Conservation (phyloP, 345 rosid species). For the Iberis pinnata region DNA sequence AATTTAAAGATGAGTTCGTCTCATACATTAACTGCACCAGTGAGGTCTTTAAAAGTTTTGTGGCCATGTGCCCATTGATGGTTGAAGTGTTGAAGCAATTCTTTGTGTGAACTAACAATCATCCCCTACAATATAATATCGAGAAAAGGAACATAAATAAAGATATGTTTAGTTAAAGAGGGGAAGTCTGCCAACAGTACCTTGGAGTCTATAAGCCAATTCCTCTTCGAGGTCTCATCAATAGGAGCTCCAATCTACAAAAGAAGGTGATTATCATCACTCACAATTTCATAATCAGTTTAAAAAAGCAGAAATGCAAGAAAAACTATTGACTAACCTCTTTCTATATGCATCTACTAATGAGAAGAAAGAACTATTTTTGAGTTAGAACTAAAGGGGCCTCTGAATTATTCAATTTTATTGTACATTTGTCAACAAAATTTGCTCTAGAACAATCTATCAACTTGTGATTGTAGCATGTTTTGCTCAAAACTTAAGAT, state of each 20-base stretch:
- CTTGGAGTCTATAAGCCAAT: constrained; percentile 99
- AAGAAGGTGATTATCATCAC: constrained; percentile 15
- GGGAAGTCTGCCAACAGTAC: constrained; percentile 29
- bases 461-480: no score
- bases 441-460: no score
- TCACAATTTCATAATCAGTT: constrained; percentile 33
- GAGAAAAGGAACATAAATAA: not conserved
- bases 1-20: no score
- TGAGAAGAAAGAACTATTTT: no score
- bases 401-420: no score
- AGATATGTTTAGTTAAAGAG: not conserved
- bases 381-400: no score
- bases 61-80: constrained; percentile 94
- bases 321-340: constrained; percentile 41
- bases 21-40: constrained; percentile 73
- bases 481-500: no score
- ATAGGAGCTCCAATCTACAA: constrained; percentile 55
- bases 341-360: no score
- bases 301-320: constrained; percentile 1
- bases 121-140: constrained; percentile 39
- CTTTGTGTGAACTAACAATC: constrained; percentile 64
- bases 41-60: constrained; percentile 56
- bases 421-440: no score
- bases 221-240: constrained; percentile 74
- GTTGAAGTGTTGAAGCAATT: constrained; percentile 90